Percentiles rank a stretch among this genome's conserved stretches.
phyloP scores from a whole-genome alignment of 2,329 filamentous ascomycete species.

The Calonectria leucothoes region DNA sequence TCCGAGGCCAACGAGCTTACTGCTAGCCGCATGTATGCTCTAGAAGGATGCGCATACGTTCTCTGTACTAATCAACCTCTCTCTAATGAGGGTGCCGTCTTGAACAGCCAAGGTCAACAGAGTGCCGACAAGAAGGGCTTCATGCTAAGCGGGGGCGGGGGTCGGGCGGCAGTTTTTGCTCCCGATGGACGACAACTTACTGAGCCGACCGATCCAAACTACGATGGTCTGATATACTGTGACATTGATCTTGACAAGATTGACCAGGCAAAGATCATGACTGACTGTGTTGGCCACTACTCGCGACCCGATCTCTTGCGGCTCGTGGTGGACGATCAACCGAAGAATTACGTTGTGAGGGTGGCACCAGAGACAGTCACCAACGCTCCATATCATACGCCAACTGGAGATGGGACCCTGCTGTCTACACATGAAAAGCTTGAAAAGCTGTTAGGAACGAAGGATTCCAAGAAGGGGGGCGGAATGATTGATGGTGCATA shows the following conservation, averaged over 20 bases:
- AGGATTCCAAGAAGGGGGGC: background rate
- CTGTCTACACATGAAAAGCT: background rate
- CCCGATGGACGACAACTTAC: background rate
- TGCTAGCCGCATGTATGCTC: background rate
- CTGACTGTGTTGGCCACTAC: constrained; percentile 4
- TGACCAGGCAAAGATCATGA: background rate
- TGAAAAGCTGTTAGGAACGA: background rate
- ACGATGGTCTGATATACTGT: background rate
- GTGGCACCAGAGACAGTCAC: background rate
- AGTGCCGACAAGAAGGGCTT: background rate
- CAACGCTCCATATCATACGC: background rate
- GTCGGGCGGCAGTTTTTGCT: background rate
- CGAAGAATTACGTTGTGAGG: background rate
- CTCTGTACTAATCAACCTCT: constrained; percentile 22
- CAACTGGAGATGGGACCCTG: background rate
- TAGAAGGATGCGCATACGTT: constrained; percentile 1
- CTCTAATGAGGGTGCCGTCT: background rate
- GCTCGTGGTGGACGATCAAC: background rate
- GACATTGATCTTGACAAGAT: constrained; percentile 2
- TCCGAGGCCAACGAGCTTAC: background rate
- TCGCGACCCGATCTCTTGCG: background rate
- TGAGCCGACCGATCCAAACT: background rate
- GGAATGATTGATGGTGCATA: no score
- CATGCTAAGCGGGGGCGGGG: background rate
- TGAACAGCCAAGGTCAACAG: background rate